Evolutionary conservation across 78 protist species (phyloP).

Genomic region (Tieghemostelium lacteum): DNA sequence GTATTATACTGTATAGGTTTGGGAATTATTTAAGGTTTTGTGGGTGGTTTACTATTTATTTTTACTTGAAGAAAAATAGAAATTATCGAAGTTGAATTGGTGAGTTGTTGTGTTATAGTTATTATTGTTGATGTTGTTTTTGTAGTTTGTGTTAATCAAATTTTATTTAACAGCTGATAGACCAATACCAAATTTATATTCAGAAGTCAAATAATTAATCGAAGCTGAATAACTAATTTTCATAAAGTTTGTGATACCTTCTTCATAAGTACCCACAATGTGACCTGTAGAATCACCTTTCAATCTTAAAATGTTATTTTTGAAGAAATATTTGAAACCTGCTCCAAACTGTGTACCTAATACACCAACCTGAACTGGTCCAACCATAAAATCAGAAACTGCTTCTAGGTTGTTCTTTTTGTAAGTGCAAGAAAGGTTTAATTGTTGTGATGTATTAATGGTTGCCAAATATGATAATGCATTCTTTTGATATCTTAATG

Average conservation of each 20-base stretch:
- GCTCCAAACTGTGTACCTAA: neutral
- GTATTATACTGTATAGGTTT: no score
- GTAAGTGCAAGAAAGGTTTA: neutral
- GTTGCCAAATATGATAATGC: neutral
- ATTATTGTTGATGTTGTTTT: no score
- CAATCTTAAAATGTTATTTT: slow-evolving; percentile 4
- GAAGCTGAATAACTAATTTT: neutral
- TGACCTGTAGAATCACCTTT: neutral
- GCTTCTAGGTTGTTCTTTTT: slow-evolving; percentile 5
- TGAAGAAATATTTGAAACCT: slow-evolving; percentile 4
- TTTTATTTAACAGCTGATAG: neutral
- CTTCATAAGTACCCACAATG: neutral
- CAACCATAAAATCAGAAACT: slow-evolving; percentile 12
- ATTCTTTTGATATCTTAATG: neutral
- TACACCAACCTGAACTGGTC: neutral
- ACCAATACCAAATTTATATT: slow-evolving; percentile 26
- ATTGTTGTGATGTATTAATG: neutral
- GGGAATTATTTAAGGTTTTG: no score
- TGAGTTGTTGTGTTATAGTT: no score
- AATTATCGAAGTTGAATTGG: no score
- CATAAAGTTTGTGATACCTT: neutral
- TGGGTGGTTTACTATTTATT: no score
- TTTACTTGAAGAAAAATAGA: no score
- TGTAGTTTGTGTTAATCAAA: no score
- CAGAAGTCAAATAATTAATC: slow-evolving; percentile 5